phyloP scores from a whole-genome alignment of 345 rosid genomes.

The Populus davidiana region DNA sequence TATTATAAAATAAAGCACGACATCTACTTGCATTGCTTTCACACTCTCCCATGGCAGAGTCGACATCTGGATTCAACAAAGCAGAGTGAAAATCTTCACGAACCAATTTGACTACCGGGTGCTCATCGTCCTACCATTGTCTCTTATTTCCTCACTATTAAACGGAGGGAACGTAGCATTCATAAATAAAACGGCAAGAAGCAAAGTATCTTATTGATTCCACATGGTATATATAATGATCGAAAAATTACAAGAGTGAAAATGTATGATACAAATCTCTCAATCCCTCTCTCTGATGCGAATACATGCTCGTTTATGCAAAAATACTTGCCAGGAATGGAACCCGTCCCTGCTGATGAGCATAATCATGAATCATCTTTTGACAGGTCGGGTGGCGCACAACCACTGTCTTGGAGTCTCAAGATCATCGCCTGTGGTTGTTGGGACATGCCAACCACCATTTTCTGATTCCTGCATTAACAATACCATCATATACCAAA shows the following conservation, averaged over 20 bases:
- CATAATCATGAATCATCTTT: background rate
- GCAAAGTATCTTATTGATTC: background rate
- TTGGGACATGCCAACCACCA: conserved; percentile 90
- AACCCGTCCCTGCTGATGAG: background rate
- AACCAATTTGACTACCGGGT: no score
- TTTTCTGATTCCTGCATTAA: conserved; percentile 73
- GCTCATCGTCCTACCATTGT: no score
- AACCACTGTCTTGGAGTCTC: conserved; percentile 75
- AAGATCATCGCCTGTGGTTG: conserved; percentile 52
- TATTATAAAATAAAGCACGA: no score
- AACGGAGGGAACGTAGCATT: no score
- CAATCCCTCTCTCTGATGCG: background rate
- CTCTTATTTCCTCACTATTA: no score
- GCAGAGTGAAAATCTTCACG: no score
- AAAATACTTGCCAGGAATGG: background rate
- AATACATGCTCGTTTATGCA: background rate
- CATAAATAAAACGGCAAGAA: background rate
- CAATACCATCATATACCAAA: background rate
- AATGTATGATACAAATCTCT: background rate
- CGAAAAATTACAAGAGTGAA: background rate
- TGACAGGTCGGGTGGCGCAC: conserved; percentile 49
- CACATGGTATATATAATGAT: background rate
- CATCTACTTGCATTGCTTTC: no score
- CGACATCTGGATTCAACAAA: no score
- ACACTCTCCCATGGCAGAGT: no score